Percentiles rank a stretch among this genome's conserved stretches.
phyloP scores from a whole-genome alignment of 2,329 filamentous ascomycete species.

The Colletotrichum sp. region DNA sequence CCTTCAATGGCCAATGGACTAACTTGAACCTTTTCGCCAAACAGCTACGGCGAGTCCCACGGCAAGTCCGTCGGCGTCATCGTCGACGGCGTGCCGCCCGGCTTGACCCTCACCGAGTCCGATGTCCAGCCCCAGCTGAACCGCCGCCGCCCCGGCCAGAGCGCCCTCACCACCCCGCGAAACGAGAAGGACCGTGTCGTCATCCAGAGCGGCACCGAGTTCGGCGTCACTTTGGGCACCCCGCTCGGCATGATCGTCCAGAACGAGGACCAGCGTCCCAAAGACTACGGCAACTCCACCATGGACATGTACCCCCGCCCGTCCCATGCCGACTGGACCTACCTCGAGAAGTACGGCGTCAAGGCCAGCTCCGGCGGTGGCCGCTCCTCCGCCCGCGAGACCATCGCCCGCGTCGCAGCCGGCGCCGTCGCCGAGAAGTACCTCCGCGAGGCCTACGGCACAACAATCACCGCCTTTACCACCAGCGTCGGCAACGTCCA shows the following conservation, averaged over 20 bases:
- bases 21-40: not conserved
- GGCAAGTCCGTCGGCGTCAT: conserved; percentile 94
- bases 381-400: conserved; percentile 90
- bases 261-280: conserved; percentile 92
- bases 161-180: conserved; percentile 86
- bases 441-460: conserved; percentile 76
- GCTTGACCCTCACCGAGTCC: conserved; percentile 81
- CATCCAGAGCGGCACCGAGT: conserved; percentile 92
- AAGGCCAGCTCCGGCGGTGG: conserved; percentile 87
- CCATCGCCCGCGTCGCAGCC: conserved; percentile 89
- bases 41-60: conserved; percentile 70
- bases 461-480: conserved; percentile 92
- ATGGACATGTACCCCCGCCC: conserved; percentile 93
- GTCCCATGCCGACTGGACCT: conserved; percentile 95
- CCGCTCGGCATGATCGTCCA: conserved; percentile 86
- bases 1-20: conserved; percentile 16
- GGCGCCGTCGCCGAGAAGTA: conserved; percentile 95
- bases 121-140: conserved; percentile 97
- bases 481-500: conserved; percentile 82
- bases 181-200: conserved; percentile 91
- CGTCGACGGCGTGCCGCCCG: conserved; percentile 89
- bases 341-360: conserved; percentile 95
- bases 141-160: conserved; percentile 87
- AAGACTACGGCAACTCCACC: conserved; percentile 88
- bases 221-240: conserved; percentile 86